phyloP scores from a whole-genome alignment of 148 eudicot species.

The Vaccinium vitisidaea region DNA sequence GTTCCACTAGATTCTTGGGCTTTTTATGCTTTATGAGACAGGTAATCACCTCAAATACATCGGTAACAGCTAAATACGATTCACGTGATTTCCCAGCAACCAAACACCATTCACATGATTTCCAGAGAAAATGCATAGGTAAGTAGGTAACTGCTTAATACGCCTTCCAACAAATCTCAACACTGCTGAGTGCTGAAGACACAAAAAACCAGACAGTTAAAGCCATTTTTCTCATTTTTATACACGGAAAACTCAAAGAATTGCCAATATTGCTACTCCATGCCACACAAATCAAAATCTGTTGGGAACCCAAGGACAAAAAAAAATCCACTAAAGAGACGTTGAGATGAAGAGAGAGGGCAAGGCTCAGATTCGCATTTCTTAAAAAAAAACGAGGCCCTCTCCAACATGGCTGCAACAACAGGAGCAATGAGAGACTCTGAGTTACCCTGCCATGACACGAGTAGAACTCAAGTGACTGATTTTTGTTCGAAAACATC shows the following conservation, averaged over 20 bases:
- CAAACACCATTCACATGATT: too few relatives aligned
- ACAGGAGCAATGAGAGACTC: conserved; percentile 15
- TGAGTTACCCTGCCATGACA: conserved; percentile 24
- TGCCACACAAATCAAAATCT: neutral
- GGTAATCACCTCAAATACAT: too few relatives aligned
- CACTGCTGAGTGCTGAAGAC: neutral
- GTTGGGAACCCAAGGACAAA: too few relatives aligned
- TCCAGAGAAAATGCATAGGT: neutral
- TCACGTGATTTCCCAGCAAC: too few relatives aligned
- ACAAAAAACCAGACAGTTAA: neutral
- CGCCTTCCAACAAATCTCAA: too few relatives aligned
- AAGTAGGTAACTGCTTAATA: neutral
- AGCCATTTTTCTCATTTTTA: too few relatives aligned
- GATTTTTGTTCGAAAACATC: conserved; percentile 12
- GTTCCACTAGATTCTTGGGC: too few relatives aligned
- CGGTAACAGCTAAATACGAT: too few relatives aligned
- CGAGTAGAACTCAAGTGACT: neutral
- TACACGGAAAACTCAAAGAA: neutral
- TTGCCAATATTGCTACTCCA: neutral
- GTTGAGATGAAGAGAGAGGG: neutral
- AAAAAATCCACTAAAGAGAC: neutral
- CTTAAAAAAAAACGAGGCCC: neutral
- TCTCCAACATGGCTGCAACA: conserved; percentile 26
- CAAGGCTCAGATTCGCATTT: conserved; percentile 33
- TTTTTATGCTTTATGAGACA: too few relatives aligned